Conservation (phyloP, 148 eudicot genomes). For the Fagopyrum esculentum region DNA sequence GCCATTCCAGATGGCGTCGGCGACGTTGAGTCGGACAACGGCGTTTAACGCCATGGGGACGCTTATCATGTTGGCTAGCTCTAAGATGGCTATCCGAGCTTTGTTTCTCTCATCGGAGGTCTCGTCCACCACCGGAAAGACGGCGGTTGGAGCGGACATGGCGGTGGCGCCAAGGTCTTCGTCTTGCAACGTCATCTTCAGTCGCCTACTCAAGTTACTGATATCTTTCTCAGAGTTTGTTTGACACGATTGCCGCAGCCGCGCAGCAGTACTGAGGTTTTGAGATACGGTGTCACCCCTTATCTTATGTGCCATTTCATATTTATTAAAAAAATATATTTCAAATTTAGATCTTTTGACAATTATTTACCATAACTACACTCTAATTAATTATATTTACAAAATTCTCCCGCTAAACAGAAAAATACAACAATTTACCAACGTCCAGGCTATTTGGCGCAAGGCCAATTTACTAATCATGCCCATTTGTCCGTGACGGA, state of each 20-base stretch:
- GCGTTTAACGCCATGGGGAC: conserved; percentile 57
- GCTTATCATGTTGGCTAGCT: conserved; percentile 53
- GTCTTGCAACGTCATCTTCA: conserved; percentile 1
- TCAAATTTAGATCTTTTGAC: no score
- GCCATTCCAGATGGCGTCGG: conserved; percentile 37
- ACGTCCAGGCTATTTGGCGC: no score
- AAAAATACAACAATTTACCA: no score
- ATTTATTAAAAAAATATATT: no score
- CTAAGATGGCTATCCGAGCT: conserved; percentile 37
- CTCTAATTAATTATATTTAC: no score
- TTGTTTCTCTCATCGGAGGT: conserved; percentile 27
- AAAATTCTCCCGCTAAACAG: no score
- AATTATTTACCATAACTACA: no score
- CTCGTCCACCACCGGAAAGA: conserved; percentile 17
- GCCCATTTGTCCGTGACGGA: no score
- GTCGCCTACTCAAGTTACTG: background rate
- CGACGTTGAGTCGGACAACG: conserved; percentile 37
- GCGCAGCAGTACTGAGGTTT: background rate
- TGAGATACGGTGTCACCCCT: background rate
- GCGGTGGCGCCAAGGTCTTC: conserved; percentile 7
- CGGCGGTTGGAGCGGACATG: background rate
- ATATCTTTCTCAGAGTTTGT: background rate
- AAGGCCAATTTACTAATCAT: no score
- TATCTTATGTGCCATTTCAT: no score
- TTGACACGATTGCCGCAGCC: background rate